Evolutionary conservation across 2,329 filamentous ascomycete genomes (phyloP).

Genomic region (Colletotrichum acutatum): DNA sequence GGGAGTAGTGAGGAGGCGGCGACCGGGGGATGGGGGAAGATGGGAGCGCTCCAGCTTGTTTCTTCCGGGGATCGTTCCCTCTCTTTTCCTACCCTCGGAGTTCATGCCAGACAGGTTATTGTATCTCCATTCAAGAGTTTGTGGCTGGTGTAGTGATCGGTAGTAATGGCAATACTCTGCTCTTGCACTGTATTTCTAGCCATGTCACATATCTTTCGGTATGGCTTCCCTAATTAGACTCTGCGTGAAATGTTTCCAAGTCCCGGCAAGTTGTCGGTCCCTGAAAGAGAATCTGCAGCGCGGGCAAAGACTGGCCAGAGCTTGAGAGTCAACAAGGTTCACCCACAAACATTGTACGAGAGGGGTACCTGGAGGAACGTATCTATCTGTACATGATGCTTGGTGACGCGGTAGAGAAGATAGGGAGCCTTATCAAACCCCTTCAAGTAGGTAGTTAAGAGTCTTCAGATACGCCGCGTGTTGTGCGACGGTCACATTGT

Average conservation of each 20-base stretch:
- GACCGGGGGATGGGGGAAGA: constrained; percentile 6
- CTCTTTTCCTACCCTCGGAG: neutral
- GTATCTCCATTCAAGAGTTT: neutral
- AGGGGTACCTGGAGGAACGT: neutral
- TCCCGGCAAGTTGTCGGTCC: neutral
- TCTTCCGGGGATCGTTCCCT: neutral
- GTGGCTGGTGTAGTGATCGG: neutral
- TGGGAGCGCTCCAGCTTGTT: neutral
- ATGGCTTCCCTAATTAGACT: neutral
- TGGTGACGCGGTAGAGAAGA: neutral
- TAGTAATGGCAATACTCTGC: neutral
- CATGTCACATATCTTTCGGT: neutral
- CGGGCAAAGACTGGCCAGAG: neutral
- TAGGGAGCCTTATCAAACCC: neutral
- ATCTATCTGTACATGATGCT: neutral
- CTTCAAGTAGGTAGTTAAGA: neutral
- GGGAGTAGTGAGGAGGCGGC: neutral
- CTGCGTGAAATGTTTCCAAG: neutral
- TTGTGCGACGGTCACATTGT: neutral
- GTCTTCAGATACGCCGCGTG: neutral
- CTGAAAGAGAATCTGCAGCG: neutral
- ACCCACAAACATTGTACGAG: neutral
- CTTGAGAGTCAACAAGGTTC: neutral
- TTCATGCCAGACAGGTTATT: neutral
- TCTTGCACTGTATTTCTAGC: neutral